These are phyloP conservation scores for Fraxinus floribunda DNA, from an alignment of 305 asterid species.

Conservation along the genomic window DNA sequence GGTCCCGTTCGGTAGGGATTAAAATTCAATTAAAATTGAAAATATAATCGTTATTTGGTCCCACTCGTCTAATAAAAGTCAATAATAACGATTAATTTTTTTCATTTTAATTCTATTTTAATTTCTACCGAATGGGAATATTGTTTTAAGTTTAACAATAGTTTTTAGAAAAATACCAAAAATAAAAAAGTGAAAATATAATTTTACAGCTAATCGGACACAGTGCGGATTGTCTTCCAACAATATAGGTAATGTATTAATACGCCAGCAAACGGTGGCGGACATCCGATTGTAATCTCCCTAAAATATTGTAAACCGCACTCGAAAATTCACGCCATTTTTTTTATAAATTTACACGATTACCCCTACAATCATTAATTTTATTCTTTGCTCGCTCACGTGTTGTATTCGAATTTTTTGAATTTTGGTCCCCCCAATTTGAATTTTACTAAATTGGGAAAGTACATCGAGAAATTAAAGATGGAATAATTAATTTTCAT, in stretches of 20 bases:
- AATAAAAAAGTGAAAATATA: background rate
- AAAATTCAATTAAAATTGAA: too few species aligned
- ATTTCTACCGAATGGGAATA: too few species aligned
- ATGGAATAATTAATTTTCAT: background rate
- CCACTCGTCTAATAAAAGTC: too few species aligned
- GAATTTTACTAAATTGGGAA: background rate
- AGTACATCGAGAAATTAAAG: background rate
- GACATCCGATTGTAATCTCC: constrained; percentile 15
- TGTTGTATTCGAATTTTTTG: background rate
- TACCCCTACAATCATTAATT: background rate
- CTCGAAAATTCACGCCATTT: background rate
- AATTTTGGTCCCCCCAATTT: background rate
- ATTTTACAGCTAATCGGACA: background rate
- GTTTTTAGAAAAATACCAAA: background rate
- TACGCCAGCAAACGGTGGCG: constrained; percentile 22
- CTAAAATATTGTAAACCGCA: constrained; percentile 1
- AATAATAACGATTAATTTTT: too few species aligned
- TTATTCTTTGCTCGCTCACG: background rate
- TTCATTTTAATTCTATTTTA: too few species aligned
- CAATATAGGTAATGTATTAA: background rate
- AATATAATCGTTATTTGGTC: too few species aligned
- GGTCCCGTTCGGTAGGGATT: too few species aligned
- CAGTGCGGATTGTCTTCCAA: background rate
- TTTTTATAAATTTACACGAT: background rate
- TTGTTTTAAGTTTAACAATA: background rate